Evolutionary conservation across 768 basidiomycete genomes (phyloP).

Genomic region (Pluteus cervinus): DNA sequence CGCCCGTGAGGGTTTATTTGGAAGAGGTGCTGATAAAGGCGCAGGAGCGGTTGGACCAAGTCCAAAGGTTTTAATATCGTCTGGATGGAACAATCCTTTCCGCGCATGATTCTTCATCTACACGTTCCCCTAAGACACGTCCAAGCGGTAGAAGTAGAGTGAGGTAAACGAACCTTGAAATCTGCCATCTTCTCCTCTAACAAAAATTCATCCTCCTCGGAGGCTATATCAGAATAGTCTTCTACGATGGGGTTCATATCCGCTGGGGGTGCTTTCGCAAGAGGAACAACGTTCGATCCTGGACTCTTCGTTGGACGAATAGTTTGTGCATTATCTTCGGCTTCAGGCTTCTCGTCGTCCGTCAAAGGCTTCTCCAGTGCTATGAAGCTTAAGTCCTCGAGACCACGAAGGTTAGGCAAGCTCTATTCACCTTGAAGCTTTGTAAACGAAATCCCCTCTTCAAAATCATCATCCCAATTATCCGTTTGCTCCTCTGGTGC

Average conservation of each 20-base stretch:
- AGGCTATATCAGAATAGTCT: conserved; percentile 85
- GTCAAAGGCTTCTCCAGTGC: conserved; percentile 56
- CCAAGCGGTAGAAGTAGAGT: not conserved
- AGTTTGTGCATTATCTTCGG: conserved; percentile 75
- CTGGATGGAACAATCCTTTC: conserved; percentile 82
- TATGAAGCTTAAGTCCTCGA: conserved; percentile 16
- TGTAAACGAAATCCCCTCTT: conserved; percentile 83
- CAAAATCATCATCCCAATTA: conserved; percentile 99
- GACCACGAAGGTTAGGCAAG: not conserved
- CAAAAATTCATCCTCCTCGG: conserved; percentile 65
- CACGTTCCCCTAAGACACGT: not conserved
- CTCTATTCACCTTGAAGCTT: conserved; percentile 75
- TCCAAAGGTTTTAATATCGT: conserved; percentile 78
- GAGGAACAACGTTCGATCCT: conserved; percentile 41
- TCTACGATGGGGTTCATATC: conserved; percentile 71
- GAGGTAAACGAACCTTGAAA: conserved; percentile 55
- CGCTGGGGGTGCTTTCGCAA: conserved; percentile 55
- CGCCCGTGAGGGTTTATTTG: conserved; percentile 48
- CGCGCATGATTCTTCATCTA: conserved; percentile 67
- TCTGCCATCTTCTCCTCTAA: conserved; percentile 77
- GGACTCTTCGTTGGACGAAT: conserved; percentile 76
- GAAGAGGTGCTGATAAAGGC: conserved; percentile 65
- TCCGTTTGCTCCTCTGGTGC: conserved; percentile 84
- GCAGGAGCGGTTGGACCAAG: conserved; percentile 46
- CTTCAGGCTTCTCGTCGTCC: conserved; percentile 50